phyloP scores from a whole-genome alignment of 1,284 basidiomycete genomes.

The Cutaneotrichosporon mucoides region DNA sequence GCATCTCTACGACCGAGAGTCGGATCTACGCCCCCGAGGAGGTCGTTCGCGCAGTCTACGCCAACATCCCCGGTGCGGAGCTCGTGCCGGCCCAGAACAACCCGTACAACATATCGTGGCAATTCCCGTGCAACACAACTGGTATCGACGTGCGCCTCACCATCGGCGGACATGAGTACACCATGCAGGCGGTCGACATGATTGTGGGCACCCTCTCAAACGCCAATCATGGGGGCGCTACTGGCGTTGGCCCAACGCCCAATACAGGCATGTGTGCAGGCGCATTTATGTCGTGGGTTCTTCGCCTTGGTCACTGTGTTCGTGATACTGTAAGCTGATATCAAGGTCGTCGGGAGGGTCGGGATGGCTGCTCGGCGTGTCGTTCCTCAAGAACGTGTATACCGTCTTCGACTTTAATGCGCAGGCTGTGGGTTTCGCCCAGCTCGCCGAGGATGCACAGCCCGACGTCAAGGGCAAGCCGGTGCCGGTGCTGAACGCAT shows the following conservation, averaged over 20 bases:
- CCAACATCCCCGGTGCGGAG: neutral
- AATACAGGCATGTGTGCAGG: neutral
- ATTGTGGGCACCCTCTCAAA: neutral
- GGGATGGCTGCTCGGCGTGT: slow-evolving; percentile 54
- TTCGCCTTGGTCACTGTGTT: neutral
- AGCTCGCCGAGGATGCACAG: slow-evolving; percentile 20
- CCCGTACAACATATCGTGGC: neutral
- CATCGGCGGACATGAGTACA: neutral
- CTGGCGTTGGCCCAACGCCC: neutral
- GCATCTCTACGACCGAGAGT: neutral
- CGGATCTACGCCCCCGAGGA: neutral
- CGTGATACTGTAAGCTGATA: too few species aligned
- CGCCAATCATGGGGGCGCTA: neutral
- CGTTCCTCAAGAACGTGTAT: slow-evolving; percentile 76
- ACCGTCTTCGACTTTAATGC: slow-evolving; percentile 74
- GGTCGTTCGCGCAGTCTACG: neutral
- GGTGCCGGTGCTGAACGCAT: too few species aligned
- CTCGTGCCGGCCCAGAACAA: neutral
- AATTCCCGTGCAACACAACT: neutral
- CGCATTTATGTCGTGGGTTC: neutral
- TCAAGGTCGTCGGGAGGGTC: too few species aligned
- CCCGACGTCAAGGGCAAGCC: neutral
- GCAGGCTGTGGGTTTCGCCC: slow-evolving; percentile 75
- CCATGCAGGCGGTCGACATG: neutral
- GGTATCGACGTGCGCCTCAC: neutral